Evolutionary conservation across 306 rosid species (phyloP), one percentile per base, ranked within the genome.

Genomic region (Vigna radiata): DNA sequence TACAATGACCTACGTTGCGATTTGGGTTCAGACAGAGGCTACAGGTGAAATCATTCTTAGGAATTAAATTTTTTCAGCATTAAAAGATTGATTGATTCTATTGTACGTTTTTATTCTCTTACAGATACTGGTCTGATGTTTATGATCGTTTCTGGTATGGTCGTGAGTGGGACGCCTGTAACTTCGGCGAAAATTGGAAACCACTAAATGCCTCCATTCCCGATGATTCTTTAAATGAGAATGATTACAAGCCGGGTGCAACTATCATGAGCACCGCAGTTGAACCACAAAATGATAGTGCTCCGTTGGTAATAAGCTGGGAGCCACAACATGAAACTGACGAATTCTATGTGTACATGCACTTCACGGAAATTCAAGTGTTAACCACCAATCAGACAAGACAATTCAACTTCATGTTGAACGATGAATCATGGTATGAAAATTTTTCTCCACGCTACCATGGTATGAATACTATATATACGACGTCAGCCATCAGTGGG

Each of bases 71-170:
- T 1, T 60, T 16, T 33, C 39, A 14, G 6, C 65, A 27, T 27
- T 59, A 12, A 12, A 23, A 23, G 41, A 25, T 55, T 21, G 41
- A 27, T 59, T 27, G 1, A 3, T 58, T 39, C 12, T 65, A 10
- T 19, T 66, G 10, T 13, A 46, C 6, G 19, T 3, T 8, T 62
- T 11, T 23, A 39, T 39, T 39, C 41, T 63, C 8, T 39, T 3
- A 72, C 67, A 86, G 87, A 80, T 86, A 74, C 50, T 5, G 7
- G 4, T 1, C 66, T 27, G 90, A 86, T 66, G 71, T 27, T 56
- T 59, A 29, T 53, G 90, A 86, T 71, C 80, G 88, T 43, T 7
- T 53, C 25, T 86, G 87, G 90, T 0, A 17, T 18, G 21, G 21
- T 19, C 21, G 21, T 19, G 21, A 19, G 21, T 19, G 21, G 21